A percentile compares a stretch with the other conserved stretches of the same genome.
phyloP scores from a whole-genome alignment of 768 basidiomycete genomes.

The Mycena vitilis region DNA sequence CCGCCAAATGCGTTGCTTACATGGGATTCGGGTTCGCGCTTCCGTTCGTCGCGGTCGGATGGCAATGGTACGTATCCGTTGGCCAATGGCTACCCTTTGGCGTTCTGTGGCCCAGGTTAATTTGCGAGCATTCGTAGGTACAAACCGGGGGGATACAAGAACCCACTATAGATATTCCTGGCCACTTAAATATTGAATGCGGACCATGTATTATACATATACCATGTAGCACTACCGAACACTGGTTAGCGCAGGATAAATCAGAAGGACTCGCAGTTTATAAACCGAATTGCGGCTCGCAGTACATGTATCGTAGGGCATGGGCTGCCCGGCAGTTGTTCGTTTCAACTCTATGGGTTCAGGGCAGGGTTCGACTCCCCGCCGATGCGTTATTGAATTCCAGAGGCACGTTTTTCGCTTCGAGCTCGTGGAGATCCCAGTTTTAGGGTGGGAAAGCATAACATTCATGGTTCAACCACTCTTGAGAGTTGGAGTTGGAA shows the following conservation, averaged over 20 bases:
- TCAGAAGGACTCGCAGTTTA: no score
- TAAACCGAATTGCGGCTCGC: no score
- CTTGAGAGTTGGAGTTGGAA: no score
- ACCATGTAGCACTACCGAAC: no score
- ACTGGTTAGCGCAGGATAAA: no score
- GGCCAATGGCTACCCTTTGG: no score
- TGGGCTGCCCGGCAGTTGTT: neutral
- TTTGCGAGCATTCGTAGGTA: slow-evolving; percentile 15
- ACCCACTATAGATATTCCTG: slow-evolving; percentile 2
- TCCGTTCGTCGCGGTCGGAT: slow-evolving; percentile 40
- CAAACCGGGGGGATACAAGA: slow-evolving; percentile 35
- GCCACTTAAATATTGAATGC: no score
- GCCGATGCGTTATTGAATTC: neutral
- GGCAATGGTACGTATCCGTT: slow-evolving; percentile 35
- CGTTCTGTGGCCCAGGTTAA: no score
- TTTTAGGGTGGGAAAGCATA: no score
- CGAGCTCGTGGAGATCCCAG: neutral
- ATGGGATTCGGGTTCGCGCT: slow-evolving; percentile 40
- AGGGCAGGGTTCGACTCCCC: slow-evolving; percentile 13
- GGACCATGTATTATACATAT: no score
- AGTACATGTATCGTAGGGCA: slow-evolving; percentile 7
- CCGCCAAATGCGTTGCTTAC: slow-evolving; percentile 33
- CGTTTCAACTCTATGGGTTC: neutral
- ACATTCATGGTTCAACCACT: no score
- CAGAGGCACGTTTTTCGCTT: neutral